These are phyloP conservation scores for Aspergillus ochraceus DNA, from an alignment of 2,329 filamentous ascomycete species.

Conservation along the genomic window DNA sequence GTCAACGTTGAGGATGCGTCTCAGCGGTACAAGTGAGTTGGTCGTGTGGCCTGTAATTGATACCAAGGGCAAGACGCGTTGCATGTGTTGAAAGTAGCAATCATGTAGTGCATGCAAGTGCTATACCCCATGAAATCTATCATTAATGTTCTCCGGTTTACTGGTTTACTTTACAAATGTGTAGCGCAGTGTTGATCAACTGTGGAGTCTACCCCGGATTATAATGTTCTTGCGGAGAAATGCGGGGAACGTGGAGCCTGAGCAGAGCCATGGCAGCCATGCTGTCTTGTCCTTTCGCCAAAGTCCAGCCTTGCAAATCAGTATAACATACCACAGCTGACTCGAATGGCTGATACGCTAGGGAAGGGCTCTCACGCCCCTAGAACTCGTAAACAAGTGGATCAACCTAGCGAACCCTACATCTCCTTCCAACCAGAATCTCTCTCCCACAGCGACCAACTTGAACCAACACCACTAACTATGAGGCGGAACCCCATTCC, in stretches of 20 bases:
- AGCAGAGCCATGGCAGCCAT: too few relatives aligned
- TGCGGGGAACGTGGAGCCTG: background rate
- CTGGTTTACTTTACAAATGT: too few relatives aligned
- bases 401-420: too few relatives aligned
- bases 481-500: background rate
- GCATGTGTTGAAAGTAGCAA: background rate
- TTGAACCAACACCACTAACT: background rate
- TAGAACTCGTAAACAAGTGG: too few relatives aligned
- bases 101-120: background rate
- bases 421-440: too few relatives aligned
- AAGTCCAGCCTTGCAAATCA: too few relatives aligned
- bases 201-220: background rate
- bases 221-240: background rate
- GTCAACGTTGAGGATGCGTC: slow-evolving; percentile 21
- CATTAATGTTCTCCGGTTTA: background rate
- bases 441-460: too few relatives aligned
- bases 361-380: too few relatives aligned
- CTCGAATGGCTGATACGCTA: too few relatives aligned
- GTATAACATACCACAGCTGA: too few relatives aligned
- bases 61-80: background rate
- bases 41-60: background rate
- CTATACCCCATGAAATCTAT: background rate
- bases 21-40: background rate
- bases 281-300: too few relatives aligned
- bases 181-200: background rate